Evolutionary conservation across 768 basidiomycete genomes (phyloP).

Genomic region (Suillus americanus): DNA sequence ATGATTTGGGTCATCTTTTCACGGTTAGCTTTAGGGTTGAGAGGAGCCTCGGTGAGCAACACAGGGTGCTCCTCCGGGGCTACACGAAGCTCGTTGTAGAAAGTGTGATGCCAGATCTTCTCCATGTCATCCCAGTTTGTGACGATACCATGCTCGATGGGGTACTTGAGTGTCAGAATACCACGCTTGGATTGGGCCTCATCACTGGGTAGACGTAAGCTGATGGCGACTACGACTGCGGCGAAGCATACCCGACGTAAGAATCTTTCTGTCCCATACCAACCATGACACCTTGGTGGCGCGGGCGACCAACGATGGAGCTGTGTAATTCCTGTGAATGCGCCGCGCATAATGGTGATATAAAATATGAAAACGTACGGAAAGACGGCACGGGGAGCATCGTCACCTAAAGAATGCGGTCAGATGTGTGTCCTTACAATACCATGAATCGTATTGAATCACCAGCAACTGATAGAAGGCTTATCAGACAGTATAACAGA

Average conservation of each 20-base stretch:
- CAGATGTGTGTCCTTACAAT: neutral
- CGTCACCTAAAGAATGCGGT: slow-evolving; percentile 59
- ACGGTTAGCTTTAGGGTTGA: slow-evolving; percentile 72
- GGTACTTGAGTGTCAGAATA: slow-evolving; percentile 91
- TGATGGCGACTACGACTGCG: neutral
- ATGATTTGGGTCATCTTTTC: slow-evolving; percentile 81
- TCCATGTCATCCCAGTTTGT: slow-evolving; percentile 99
- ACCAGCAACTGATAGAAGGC: slow-evolving; percentile 58
- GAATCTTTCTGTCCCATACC: slow-evolving; percentile 98
- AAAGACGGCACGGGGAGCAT: slow-evolving; percentile 91
- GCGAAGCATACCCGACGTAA: slow-evolving; percentile 73
- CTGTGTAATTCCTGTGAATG: slow-evolving; percentile 34
- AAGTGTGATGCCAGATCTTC: slow-evolving; percentile 98
- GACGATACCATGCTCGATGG: slow-evolving; percentile 91
- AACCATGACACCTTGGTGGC: slow-evolving; percentile 95
- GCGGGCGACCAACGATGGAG: slow-evolving; percentile 92
- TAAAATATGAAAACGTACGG: slow-evolving; percentile 59
- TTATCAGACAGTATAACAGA: slow-evolving; percentile 20
- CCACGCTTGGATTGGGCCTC: slow-evolving; percentile 95
- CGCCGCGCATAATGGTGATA: neutral
- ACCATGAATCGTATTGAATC: slow-evolving; percentile 10
- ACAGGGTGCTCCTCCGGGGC: slow-evolving; percentile 78
- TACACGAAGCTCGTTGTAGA: slow-evolving; percentile 82
- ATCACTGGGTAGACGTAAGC: slow-evolving; percentile 48
- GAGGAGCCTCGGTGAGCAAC: slow-evolving; percentile 68